A percentile compares a stretch with the other conserved stretches of the same genome.
Conservation (phyloP, 331 rosid species). For the Malus hybrid region DNA sequence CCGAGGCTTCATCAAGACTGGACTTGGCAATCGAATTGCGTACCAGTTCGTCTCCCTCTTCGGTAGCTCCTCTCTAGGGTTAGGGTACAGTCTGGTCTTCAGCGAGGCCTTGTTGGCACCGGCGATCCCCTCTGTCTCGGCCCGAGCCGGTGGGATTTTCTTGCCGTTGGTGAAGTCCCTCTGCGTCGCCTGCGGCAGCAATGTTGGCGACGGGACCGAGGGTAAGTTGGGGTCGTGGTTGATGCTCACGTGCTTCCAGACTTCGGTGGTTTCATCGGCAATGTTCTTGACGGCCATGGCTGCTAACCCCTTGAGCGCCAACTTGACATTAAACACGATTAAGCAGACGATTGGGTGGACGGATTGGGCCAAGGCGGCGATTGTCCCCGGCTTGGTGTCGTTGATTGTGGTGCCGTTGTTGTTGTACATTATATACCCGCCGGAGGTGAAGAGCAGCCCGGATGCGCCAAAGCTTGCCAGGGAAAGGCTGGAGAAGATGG, state of each 20-base stretch:
- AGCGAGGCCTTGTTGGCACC: constrained; percentile 94
- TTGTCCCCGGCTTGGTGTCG: constrained; percentile 81
- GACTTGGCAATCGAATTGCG: constrained; percentile 88
- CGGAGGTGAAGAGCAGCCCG: constrained; percentile 73
- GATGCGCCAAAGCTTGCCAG: constrained; percentile 90
- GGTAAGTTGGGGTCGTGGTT: constrained; percentile 71
- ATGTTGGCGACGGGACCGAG: constrained; percentile 92
- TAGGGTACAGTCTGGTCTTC: constrained; percentile 91
- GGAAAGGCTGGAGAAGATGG: constrained; percentile 87
- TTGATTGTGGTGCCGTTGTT: constrained; percentile 79
- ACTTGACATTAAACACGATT: constrained; percentile 60
- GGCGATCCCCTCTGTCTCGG: constrained; percentile 92
- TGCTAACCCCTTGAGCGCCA: constrained; percentile 92
- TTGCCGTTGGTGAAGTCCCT: constrained; percentile 80
- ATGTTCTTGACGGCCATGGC: constrained; percentile 99
- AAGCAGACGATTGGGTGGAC: constrained; percentile 91
- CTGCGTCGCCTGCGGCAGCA: constrained; percentile 94
- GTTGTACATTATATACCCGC: constrained; percentile 77
- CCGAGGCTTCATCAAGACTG: constrained; percentile 88
- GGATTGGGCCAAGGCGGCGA: constrained; percentile 88
- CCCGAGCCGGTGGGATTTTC: constrained; percentile 90
- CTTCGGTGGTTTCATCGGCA: constrained; percentile 88
- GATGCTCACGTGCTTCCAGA: constrained; percentile 96
- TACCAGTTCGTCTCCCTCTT: constrained; percentile 85
- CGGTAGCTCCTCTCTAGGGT: constrained; percentile 91